phyloP scores from a whole-genome alignment of 768 basidiomycete species.

The Termitomyces sp. region DNA sequence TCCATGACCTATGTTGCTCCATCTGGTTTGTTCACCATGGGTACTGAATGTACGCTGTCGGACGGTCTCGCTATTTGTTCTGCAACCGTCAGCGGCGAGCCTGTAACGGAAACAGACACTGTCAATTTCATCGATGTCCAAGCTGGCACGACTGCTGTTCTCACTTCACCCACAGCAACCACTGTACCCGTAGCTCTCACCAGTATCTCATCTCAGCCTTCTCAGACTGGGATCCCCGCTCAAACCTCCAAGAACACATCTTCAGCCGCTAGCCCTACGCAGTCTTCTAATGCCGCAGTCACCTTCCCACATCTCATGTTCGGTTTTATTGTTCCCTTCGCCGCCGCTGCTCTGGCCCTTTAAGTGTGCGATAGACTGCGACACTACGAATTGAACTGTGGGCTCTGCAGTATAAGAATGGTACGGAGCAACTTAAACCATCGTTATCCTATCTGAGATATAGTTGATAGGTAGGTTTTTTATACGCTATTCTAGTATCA shows the following conservation, averaged over 20 bases:
- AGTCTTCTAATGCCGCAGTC: slow-evolving; percentile 7
- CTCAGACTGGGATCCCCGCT: slow-evolving; percentile 5
- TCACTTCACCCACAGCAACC: neutral
- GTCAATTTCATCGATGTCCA: slow-evolving; percentile 14
- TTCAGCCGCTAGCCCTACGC: slow-evolving; percentile 16
- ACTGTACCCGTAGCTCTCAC: neutral
- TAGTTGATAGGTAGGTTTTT: neutral
- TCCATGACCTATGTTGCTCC: slow-evolving; percentile 20
- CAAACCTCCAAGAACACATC: slow-evolving; percentile 17
- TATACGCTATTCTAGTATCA: neutral
- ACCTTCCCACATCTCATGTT: slow-evolving; percentile 10
- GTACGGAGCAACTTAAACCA: neutral
- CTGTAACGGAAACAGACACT: slow-evolving; percentile 19
- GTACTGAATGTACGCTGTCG: slow-evolving; percentile 18
- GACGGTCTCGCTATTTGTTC: slow-evolving; percentile 21
- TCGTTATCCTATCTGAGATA: neutral
- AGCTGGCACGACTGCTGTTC: slow-evolving; percentile 16
- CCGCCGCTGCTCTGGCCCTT: neutral
- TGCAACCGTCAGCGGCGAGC: slow-evolving; percentile 12
- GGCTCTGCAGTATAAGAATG: neutral
- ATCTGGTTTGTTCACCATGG: slow-evolving; percentile 15
- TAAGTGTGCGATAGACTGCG: neutral
- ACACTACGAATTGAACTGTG: neutral
- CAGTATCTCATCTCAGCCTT: slow-evolving; percentile 4
- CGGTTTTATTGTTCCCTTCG: slow-evolving; percentile 9